Evolutionary conservation across 23 red algal genomes (phyloP), one percentile per base, ranked within the genome.

Genomic region (Gracilaria gracilis): DNA sequence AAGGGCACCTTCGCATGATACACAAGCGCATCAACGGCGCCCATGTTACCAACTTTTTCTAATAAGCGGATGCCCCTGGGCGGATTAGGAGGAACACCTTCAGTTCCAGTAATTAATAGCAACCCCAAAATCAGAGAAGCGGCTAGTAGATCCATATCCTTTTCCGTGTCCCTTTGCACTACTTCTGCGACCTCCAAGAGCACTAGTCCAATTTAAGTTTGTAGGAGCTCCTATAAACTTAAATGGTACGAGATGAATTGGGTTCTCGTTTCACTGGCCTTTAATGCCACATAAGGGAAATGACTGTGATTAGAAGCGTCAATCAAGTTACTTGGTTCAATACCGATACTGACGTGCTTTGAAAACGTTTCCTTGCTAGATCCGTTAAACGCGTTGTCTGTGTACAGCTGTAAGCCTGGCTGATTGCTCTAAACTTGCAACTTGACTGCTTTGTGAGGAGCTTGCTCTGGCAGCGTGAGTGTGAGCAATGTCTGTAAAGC

Each of bases 331-430:
- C 79, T 84, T 1, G 89, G 89, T 61, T 92, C 89, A 71, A 92
- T 67, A 24, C 79, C 89, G 14, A 92, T 59, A 77, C 79, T 76
- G 51, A 79, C 89, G 32, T 84, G 35, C 54, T 92, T 66, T 38
- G 48, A 61, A 49, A 92, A 92, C 21, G 23, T 77, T 0, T 69
- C 64, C 16, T 74, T 44, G 39, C 32, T 65, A 0, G n/a, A 6
- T 14, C 89, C 89, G 54, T 57, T 46, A 62, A 70, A 94, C 19
- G 58, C 69, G 23, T 94, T 94, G 11, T 75, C 87, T 34, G 95
- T 96, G 34, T 96, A 96, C 47, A 96, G 44, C 67, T 96, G 95
- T 49, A 91, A 89, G 31, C 95, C 95, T 15, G 69, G 95, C 80
- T 96, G 95, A 58, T 96, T 72, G 59, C 87, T 96, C n/a, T 59